phyloP scores from a whole-genome alignment of 306 rosid species.

The Geum urbanum region DNA sequence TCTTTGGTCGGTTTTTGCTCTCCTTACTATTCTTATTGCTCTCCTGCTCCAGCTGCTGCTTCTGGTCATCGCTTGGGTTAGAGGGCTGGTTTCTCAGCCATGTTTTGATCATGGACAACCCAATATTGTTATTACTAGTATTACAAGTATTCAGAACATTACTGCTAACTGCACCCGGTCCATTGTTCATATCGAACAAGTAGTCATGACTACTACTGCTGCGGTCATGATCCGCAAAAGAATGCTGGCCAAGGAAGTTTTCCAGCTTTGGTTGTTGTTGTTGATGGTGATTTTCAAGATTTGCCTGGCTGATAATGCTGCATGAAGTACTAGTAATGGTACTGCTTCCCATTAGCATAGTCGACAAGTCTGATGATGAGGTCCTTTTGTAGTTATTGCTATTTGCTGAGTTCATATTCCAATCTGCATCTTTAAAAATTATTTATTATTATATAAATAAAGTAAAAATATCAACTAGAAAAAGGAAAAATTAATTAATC shows the following conservation, averaged over 20 bases:
- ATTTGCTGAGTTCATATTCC: constrained; percentile 49
- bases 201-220: constrained; percentile 26
- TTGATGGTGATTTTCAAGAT: constrained; percentile 38
- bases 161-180: constrained; percentile 11
- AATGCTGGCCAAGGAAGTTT: constrained; percentile 77
- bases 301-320: constrained; percentile 28
- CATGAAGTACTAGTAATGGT: constrained; percentile 23
- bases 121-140: constrained; percentile 40
- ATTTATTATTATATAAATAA: not conserved
- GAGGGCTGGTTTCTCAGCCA: constrained; percentile 74
- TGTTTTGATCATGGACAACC: constrained; percentile 82
- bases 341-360: constrained; percentile 35
- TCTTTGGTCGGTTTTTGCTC: constrained; percentile 16
- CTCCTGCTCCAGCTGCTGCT: constrained; percentile 1
- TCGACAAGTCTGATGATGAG: constrained; percentile 32
- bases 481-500: too few species aligned
- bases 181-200: constrained; percentile 25
- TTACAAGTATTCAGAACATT: not conserved
- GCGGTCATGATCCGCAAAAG: constrained; percentile 42
- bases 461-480: too few species aligned
- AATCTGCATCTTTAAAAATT: constrained; percentile 40
- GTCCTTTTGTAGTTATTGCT: constrained; percentile 31
- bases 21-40: constrained; percentile 13
- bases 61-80: constrained; percentile 22
- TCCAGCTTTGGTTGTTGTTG: constrained; percentile 70